A percentile compares a stretch with the other conserved stretches of the same genome.
These are phyloP conservation scores for Jaminaea rosea DNA, from an alignment of 1,284 basidiomycete species.

Conservation along the genomic window DNA sequence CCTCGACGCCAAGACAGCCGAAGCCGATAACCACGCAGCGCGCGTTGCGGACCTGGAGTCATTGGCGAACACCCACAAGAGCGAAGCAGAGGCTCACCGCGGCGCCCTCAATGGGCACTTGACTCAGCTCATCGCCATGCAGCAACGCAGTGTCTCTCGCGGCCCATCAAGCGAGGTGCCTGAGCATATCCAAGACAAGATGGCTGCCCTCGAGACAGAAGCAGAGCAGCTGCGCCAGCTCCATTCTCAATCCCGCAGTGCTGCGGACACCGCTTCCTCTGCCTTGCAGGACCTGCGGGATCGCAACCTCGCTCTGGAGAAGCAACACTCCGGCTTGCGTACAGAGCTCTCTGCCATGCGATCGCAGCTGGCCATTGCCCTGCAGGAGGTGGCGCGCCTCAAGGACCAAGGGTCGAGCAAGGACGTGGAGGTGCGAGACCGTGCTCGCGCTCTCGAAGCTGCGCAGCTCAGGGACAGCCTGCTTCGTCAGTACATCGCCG, in stretches of 20 bases:
- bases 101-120: conserved; percentile 34
- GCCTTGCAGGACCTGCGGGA: conserved; percentile 63
- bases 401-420: conserved; percentile 47
- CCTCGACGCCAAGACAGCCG: conserved; percentile 55
- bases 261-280: conserved; percentile 45
- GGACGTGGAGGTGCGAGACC: conserved; percentile 63
- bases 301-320: conserved; percentile 59
- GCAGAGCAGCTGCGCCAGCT: conserved; percentile 35
- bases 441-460: conserved; percentile 62
- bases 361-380: conserved; percentile 63
- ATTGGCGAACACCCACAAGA: conserved; percentile 57
- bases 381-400: conserved; percentile 64
- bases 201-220: conserved; percentile 40
- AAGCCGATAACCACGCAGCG: conserved; percentile 54
- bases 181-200: conserved; percentile 31
- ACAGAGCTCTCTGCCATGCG: conserved; percentile 71
- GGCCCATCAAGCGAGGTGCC: conserved; percentile 11
- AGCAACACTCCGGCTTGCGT: conserved; percentile 62
- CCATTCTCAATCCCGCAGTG: conserved; percentile 30
- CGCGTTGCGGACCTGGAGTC: conserved; percentile 63
- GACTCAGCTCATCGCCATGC: conserved; percentile 33
- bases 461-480: conserved; percentile 67
- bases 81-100: conserved; percentile 39
- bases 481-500: conserved; percentile 76
- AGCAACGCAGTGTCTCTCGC: conserved; percentile 17